Percentiles rank a stretch among this genome's conserved stretches.
Conservation (phyloP, 73 alveolate genomes). For the Tetrahymena borealis region DNA sequence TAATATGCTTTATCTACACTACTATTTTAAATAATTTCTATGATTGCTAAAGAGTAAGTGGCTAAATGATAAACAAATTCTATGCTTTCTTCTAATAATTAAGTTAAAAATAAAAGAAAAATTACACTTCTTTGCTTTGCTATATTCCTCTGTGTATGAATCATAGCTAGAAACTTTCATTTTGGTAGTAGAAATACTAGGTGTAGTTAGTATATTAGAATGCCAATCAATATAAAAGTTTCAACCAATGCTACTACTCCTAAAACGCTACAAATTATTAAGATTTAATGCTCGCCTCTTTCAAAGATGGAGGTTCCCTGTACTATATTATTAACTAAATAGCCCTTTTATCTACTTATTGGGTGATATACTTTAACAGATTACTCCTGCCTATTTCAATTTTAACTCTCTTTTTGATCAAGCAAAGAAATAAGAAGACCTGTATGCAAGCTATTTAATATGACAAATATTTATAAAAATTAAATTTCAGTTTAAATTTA, state of each 20-base stretch:
- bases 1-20: no score
- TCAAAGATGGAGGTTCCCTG: not conserved
- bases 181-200: not conserved
- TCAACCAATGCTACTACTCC: not conserved
- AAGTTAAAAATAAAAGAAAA: no score
- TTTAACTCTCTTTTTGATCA: not conserved
- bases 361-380: not conserved
- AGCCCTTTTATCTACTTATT: not conserved
- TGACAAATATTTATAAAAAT: not conserved
- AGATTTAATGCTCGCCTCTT: not conserved
- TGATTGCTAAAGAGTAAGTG: no score
- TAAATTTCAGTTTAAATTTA: not conserved
- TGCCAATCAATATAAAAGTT: not conserved
- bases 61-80: no score
- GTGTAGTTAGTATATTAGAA: not conserved
- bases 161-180: not conserved
- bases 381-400: not conserved
- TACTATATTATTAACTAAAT: not conserved
- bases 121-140: not conserved
- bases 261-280: not conserved
- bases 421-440: not conserved
- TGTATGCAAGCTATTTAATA: not conserved
- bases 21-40: no score
- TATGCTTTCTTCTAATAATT: no score
- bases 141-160: not conserved